A percentile compares a stretch with the other conserved stretches of the same genome.
These are phyloP conservation scores for Trapa bicornis DNA, from an alignment of 345 rosid genomes.

Conservation along the genomic window DNA sequence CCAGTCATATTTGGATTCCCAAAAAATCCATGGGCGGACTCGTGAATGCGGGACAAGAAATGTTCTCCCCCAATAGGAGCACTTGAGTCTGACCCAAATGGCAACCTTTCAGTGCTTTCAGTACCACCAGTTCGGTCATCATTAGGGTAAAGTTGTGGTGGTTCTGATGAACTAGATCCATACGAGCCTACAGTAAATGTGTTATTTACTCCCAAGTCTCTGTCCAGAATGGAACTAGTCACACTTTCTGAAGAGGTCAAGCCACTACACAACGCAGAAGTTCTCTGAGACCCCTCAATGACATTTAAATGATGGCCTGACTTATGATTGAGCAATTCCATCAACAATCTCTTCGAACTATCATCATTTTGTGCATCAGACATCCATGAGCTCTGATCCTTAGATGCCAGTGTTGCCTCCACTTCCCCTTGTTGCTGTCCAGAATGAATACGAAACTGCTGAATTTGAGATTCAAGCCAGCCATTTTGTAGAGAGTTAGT, in stretches of 20 bases:
- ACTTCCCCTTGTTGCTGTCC: slow-evolving; percentile 33
- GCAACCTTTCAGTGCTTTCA: slow-evolving; percentile 19
- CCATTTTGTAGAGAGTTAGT: slow-evolving; percentile 32
- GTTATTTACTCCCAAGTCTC: slow-evolving; percentile 30
- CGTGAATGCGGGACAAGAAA: slow-evolving; percentile 16
- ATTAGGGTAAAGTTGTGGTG: slow-evolving; percentile 12
- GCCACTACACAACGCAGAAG: slow-evolving; percentile 22
- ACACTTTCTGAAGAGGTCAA: slow-evolving; percentile 22
- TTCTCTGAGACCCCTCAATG: slow-evolving; percentile 21
- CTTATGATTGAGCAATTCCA: slow-evolving; percentile 49
- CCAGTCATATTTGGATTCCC: slow-evolving; percentile 19
- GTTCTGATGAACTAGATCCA: slow-evolving; percentile 31
- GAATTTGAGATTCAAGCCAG: slow-evolving; percentile 45
- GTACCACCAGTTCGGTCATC: slow-evolving; percentile 19
- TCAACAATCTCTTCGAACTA: slow-evolving; percentile 41
- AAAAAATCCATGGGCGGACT: slow-evolving; percentile 17
- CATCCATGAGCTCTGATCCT: slow-evolving; percentile 45
- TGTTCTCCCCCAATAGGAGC: slow-evolving; percentile 17
- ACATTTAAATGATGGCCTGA: slow-evolving; percentile 27
- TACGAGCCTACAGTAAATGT: slow-evolving; percentile 32
- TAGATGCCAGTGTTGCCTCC: slow-evolving; percentile 22
- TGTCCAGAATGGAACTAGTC: slow-evolving; percentile 19
- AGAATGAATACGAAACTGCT: slow-evolving; percentile 25
- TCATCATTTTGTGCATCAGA: slow-evolving; percentile 43
- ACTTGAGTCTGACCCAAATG: slow-evolving; percentile 26